Evolutionary conservation across 192 early-diverging fungal genomes (phyloP), one percentile per base, ranked within the genome.

Genomic region (Podila verticillata): DNA sequence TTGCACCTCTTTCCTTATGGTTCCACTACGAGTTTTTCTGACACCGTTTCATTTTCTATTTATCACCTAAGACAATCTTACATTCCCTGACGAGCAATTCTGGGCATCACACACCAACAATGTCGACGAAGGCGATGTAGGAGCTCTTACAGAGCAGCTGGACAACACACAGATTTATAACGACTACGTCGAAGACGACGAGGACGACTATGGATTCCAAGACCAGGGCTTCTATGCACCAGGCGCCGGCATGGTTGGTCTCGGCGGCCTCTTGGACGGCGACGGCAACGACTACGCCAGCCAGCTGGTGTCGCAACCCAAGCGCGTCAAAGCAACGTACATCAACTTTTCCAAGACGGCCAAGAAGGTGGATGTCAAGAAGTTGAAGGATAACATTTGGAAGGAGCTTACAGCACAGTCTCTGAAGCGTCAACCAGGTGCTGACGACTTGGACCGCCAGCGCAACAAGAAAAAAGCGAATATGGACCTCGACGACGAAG

Each of bases 301-400:
- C n/a, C 66, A 81, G n/a, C 22, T 83, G 22, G 84, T 91, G 24
- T 84, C 88, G 6, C 84, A 86, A 54, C 85, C 89, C 6, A 94
- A 92, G 73, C 85, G 89, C 9, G 86, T 89, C 79, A 93, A 92
- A 67, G 89, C 92, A 30, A 74, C 88, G 28, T 87, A 86, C 65
- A 86, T 94, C 71, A 94, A 91, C 74, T 98, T 93, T 75, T 93
- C 96, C 35, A 89, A 90, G 63, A 90, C 90, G 29, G 96, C 96
- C 67, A 99, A 99, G 86, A 89, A 93, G 35, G 95, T 98, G 12
- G 96, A 99, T 82, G 95, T 99, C 28, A 96, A 94, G 84, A 91
- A 90, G 71, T 87, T 99, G 57, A 99, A 99, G 82, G 97, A 99
- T 48, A 99, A 98, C 77, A 86, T 99, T 28, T 99, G 97, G 97